Conservation (phyloP, 495 filamentous ascomycete genomes). For the Bacidia rubella region DNA sequence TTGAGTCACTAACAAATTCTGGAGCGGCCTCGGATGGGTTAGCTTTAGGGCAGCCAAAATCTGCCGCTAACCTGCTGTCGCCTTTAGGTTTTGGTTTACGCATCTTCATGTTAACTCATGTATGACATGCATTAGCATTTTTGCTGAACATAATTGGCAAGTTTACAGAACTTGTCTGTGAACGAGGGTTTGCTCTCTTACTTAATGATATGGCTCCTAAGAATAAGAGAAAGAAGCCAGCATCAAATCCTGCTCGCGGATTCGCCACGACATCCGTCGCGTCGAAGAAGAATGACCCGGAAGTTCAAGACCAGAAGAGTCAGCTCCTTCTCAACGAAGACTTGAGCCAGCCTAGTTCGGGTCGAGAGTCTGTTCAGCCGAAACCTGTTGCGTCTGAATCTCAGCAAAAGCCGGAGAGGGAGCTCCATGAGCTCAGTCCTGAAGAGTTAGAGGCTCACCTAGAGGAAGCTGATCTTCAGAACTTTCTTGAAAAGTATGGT, state of each 20-base stretch:
- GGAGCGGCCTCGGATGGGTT: no score
- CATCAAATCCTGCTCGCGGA: conserved; percentile 71
- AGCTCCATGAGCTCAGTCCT: conserved; percentile 46
- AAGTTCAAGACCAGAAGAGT: not conserved
- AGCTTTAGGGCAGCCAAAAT: no score
- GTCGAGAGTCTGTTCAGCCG: no score
- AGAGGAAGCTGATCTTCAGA: conserved; percentile 68
- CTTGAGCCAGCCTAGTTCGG: not conserved
- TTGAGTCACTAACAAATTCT: no score
- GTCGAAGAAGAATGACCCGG: conserved; percentile 44
- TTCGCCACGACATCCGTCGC: conserved; percentile 86
- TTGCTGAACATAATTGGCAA: no score
- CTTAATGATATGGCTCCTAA: conserved; percentile 47
- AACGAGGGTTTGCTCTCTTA: no score
- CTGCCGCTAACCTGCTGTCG: no score
- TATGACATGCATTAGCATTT: no score
- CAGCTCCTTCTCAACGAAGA: not conserved
- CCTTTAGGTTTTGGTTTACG: no score
- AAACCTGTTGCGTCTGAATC: not conserved
- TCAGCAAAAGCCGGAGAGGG: conserved; percentile 6
- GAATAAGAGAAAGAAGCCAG: conserved; percentile 79
- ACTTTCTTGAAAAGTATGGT: conserved; percentile 67
- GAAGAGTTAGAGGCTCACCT: conserved; percentile 77
- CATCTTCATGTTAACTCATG: no score
- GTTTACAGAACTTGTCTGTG: no score